Evolutionary conservation across 331 rosid genomes (phyloP), one percentile per base, ranked within the genome.

Genomic region (Malus hybrid): DNA sequence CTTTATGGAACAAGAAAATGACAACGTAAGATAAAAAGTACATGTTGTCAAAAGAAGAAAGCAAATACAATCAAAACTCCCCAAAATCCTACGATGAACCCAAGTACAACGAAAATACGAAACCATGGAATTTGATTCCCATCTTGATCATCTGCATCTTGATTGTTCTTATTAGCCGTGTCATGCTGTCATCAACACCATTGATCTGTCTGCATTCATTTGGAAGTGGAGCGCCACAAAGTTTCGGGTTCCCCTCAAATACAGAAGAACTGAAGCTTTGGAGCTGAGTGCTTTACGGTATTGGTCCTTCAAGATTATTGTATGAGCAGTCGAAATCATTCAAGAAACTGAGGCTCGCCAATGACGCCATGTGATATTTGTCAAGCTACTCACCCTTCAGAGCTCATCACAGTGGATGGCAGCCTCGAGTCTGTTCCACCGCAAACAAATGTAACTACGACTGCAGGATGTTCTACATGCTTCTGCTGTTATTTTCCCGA

Each of bases 221-320:
- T 28, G 29, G 29, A 28, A 28, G 29, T 28, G 29, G 29, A 28
- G 3, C 1, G 44, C 44, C 44, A 36, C 44, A 36, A 36, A 36
- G 44, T 36, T 8, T 36, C 1, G 44, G 44, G 1, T 36, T 36
- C 44, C 44, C 44, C 44, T 36, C 44, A 36, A 36, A 36, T 36
- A 10, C 44, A 8, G 11, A 36, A 36, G 44, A 36, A 36, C 33
- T 0, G 6, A 72, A 72, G 68, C 39, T 20, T 1, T 44, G 71
- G 64, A 65, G 31, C 7, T n/a, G 78, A n/a, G 71, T 75, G 78
- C 78, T 32, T 48, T 3, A 1, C 20, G 65, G 78, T 75, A 50
- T 75, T 29, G 50, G 42, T 31, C 73, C 73, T 69, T 69, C 62
- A 13, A 69, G 28, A 69, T 28, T 69, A 10, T 69, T 50, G 62